Evolutionary conservation across 768 basidiomycete genomes (phyloP), one percentile per base, ranked within the genome.

Genomic region (Russula foetens): DNA sequence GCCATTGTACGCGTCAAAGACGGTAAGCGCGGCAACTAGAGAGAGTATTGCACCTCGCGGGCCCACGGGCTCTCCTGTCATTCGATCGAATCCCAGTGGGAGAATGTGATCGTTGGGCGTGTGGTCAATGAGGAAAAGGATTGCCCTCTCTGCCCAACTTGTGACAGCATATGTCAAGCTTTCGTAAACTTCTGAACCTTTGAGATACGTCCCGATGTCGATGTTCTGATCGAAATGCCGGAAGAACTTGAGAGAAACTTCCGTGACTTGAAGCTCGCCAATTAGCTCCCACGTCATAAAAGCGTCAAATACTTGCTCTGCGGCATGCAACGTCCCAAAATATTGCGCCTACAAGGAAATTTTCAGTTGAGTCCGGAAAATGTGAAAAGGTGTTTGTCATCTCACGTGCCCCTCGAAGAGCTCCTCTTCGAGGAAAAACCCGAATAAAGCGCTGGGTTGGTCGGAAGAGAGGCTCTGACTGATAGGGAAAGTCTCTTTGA

Each of bases 371-470:
- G 35, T n/a, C 17, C 4, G 14, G 7, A 31, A 29, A 15, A 23
- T 14, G 45, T n/a, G 17, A 29, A 29, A 49, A 4, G 26, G 6
- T 9, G n/a, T 14, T 24, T 14, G 2, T 28, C 6, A 2, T 26
- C 62, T 61, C 15, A 63, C 59, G 6, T 51, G 53, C 19, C 53
- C 62, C 21, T 59, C 48, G 17, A 50, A 24, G 5, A 61, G 1
- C 44, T 61, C 4, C 8, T 61, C 62, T 44, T 61, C 48, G 7
- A 41, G 52, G 39, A 39, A 63, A 14, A 21, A 46, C 23, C 62
- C 59, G 9, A 60, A 24, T n/a, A 38, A 45, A 2, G 46, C 47
- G 17, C n/a, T 53, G 35, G 43, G 59, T 45, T 56, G 21, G 23
- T 51, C 41, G 6, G 8, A 38, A 12, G 53, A 24, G n/a, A 49